Conservation (phyloP, 2,329 filamentous ascomycete species). For the Colletotrichum zoysiae region DNA sequence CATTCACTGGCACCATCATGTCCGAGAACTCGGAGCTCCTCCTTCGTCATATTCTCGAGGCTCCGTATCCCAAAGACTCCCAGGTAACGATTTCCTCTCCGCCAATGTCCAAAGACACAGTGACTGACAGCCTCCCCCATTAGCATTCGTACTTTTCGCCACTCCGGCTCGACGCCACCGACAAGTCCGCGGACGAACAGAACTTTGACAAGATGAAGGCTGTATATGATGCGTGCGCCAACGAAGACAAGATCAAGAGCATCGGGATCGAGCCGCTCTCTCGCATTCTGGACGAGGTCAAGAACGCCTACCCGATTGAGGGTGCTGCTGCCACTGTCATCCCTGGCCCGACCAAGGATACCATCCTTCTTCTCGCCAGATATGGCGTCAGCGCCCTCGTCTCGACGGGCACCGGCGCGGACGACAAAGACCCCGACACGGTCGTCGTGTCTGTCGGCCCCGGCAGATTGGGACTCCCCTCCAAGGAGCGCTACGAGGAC, state of each 20-base stretch:
- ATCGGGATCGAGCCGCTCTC: conserved; percentile 68
- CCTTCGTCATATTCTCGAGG: conserved; percentile 73
- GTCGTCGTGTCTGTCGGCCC: conserved; percentile 55
- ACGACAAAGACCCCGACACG: conserved; percentile 57
- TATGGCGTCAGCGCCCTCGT: conserved; percentile 58
- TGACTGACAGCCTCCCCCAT: conserved; percentile 5
- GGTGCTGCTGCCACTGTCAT: conserved; percentile 50
- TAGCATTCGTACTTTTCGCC: conserved; percentile 65
- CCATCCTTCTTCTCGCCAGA: conserved; percentile 60
- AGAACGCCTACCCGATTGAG: conserved; percentile 23
- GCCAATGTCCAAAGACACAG: conserved; percentile 30
- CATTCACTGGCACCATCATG: conserved; percentile 72
- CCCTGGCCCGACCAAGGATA: conserved; percentile 51
- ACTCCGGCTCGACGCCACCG: conserved; percentile 49
- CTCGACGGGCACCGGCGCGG: conserved; percentile 53
- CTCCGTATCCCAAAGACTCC: conserved; percentile 61
- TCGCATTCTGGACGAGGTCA: conserved; percentile 62
- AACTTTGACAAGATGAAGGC: conserved; percentile 77
- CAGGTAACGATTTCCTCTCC: conserved; percentile 47
- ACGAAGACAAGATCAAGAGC: conserved; percentile 68
- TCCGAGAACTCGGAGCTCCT: conserved; percentile 69
- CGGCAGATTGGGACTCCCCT: conserved; percentile 69
- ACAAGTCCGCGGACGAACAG: conserved; percentile 63
- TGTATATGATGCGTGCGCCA: conserved; percentile 75
- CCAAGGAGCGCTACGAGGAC: conserved; percentile 72